A percentile compares a stretch with the other conserved stretches of the same genome.
Conservation (phyloP, 495 filamentous ascomycete genomes). For the Talaromyces thailandensis region DNA sequence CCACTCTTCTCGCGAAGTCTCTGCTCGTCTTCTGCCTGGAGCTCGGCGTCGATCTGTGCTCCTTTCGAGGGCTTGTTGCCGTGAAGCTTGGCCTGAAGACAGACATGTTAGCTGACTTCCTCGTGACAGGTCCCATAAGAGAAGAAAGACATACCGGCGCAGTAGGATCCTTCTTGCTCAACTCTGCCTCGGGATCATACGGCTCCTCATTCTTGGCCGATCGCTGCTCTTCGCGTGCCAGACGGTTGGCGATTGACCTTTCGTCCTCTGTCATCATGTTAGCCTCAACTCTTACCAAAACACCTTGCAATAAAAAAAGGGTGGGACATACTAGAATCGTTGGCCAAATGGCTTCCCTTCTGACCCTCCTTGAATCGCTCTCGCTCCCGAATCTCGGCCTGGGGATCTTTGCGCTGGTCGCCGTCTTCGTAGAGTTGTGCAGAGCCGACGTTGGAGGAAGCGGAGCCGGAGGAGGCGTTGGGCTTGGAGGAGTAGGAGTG, state of each 20-base stretch:
- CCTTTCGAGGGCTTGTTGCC: conserved; percentile 65
- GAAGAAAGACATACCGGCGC: conserved; percentile 47
- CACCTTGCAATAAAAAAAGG: neutral
- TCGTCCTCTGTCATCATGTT: conserved; percentile 52
- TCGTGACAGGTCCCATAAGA: neutral
- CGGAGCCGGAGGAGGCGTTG: conserved; percentile 12
- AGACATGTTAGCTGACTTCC: neutral
- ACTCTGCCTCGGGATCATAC: conserved; percentile 42
- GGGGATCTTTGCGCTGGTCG: conserved; percentile 60
- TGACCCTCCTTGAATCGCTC: conserved; percentile 60
- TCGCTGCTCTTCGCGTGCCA: conserved; percentile 51
- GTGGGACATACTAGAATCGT: conserved; percentile 58
- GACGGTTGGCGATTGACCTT: conserved; percentile 69
- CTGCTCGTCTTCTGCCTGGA: conserved; percentile 63
- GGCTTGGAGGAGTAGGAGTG: neutral
- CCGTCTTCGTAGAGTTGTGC: conserved; percentile 49
- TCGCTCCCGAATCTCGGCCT: conserved; percentile 43
- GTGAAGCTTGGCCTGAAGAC: conserved; percentile 52
- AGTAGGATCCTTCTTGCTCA: conserved; percentile 57
- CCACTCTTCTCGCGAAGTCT: conserved; percentile 52
- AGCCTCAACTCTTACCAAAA: neutral
- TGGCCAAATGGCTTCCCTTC: conserved; percentile 52
- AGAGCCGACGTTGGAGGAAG: conserved; percentile 45
- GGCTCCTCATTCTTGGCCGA: conserved; percentile 26
- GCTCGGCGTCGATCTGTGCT: conserved; percentile 60